phyloP scores from a whole-genome alignment of 2,329 filamentous ascomycete genomes.

The Teratosphaeria destructans region DNA sequence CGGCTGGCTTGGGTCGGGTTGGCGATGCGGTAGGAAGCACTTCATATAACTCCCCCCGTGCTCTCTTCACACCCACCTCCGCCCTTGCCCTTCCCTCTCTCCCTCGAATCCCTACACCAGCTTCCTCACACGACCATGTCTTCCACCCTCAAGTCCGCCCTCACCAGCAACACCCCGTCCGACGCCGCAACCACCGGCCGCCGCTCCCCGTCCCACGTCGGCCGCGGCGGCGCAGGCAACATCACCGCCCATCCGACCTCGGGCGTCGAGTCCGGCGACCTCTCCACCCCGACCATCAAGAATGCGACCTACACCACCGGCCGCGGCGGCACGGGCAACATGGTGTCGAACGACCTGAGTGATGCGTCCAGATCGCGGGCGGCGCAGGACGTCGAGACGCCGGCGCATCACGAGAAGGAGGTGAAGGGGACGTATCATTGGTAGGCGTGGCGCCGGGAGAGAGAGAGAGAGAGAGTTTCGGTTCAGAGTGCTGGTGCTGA shows the following conservation, averaged over 20 bases:
- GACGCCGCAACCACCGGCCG: background rate
- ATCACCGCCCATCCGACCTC: slow-evolving; percentile 30
- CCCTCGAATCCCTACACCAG: background rate
- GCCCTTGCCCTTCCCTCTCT: no score
- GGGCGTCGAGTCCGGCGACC: slow-evolving; percentile 42
- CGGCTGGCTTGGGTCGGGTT: background rate
- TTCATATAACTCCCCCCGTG: background rate
- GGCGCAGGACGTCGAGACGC: slow-evolving; percentile 69
- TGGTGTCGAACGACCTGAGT: slow-evolving; percentile 63
- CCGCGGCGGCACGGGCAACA: slow-evolving; percentile 76
- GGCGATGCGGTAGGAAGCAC: background rate
- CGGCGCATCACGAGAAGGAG: slow-evolving; percentile 36
- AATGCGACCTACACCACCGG: slow-evolving; percentile 77
- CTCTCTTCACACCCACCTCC: background rate
- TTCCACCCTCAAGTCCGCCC: background rate
- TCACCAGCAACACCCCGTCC: background rate
- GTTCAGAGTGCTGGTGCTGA: background rate
- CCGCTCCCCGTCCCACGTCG: slow-evolving; percentile 34
- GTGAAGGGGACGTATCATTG: slow-evolving; percentile 53
- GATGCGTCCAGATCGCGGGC: slow-evolving; percentile 59
- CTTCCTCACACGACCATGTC: background rate
- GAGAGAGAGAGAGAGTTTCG: no score
- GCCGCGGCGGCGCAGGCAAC: slow-evolving; percentile 63
- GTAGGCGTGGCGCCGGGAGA: background rate
- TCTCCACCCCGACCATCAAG: slow-evolving; percentile 77